phyloP scores from a whole-genome alignment of 225 moss, liverwort and hornwort genomes.

The Pseudisothecium myosuroides region DNA sequence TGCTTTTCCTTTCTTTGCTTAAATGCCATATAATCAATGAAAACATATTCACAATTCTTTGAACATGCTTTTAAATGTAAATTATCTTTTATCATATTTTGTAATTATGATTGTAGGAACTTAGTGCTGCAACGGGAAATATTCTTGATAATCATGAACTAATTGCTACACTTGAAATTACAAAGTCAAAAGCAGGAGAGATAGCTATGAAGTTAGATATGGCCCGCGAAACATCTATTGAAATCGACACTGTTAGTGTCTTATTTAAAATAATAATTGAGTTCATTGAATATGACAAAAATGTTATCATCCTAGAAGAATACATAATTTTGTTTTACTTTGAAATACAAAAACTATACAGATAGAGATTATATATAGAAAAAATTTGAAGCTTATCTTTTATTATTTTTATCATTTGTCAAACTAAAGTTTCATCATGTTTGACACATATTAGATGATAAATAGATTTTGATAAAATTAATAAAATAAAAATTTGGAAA shows the following conservation, averaged over 20 bases:
- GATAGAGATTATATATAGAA: too few relatives aligned
- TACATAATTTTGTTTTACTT: not conserved
- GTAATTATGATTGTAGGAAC: constrained; percentile 23
- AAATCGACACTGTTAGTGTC: constrained; percentile 59
- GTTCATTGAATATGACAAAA: not conserved
- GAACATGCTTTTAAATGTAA: too few relatives aligned
- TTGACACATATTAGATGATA: not conserved
- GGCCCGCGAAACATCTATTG: constrained; percentile 70
- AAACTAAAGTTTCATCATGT: not conserved
- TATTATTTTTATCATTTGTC: not conserved
- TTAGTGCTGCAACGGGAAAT: constrained; percentile 86
- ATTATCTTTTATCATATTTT: not conserved
- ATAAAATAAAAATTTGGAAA: not conserved
- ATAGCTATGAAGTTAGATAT: constrained; percentile 66
- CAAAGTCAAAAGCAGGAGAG: constrained; percentile 74
- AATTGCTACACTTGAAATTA: constrained; percentile 75
- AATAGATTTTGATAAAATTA: not conserved
- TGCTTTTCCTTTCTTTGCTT: not conserved
- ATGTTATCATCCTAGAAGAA: not conserved
- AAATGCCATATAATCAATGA: not conserved
- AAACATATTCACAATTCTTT: not conserved
- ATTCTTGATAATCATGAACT: constrained; percentile 83
- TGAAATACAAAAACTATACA: not conserved
- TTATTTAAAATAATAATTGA: too few relatives aligned
- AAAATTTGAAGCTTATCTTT: not conserved